Evolutionary conservation across 2,329 filamentous ascomycete species (phyloP).

Genomic region (Gnomoniopsis sp.): DNA sequence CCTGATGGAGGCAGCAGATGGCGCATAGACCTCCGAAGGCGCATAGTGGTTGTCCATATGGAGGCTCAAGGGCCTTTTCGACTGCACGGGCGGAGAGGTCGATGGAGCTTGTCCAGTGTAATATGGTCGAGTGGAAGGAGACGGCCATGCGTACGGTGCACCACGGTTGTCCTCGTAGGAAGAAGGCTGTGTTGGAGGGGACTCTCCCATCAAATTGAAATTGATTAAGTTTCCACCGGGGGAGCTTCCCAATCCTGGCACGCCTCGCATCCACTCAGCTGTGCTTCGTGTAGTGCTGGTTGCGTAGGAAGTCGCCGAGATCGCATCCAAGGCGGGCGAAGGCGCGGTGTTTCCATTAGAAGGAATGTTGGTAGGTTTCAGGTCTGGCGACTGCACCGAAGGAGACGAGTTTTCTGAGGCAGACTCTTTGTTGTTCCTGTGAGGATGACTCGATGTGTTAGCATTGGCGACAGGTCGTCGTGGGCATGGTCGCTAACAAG

Average conservation of each 20-base stretch:
- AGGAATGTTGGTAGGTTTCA: slow-evolving; percentile 36
- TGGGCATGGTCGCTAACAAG: slow-evolving; percentile 4
- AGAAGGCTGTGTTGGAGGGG: slow-evolving; percentile 50
- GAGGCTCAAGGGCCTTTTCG: slow-evolving; percentile 50
- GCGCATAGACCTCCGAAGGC: slow-evolving; percentile 37
- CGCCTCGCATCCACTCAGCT: slow-evolving; percentile 43
- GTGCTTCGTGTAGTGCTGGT: slow-evolving; percentile 46
- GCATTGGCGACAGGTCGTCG: slow-evolving; percentile 24
- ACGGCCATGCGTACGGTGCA: slow-evolving; percentile 43
- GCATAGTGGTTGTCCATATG: slow-evolving; percentile 48
- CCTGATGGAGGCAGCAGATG: slow-evolving; percentile 34
- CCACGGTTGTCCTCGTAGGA: slow-evolving; percentile 47
- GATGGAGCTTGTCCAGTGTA: slow-evolving; percentile 43
- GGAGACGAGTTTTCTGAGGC: slow-evolving; percentile 42
- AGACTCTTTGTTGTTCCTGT: slow-evolving; percentile 28
- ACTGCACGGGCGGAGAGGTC: slow-evolving; percentile 31
- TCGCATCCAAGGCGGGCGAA: slow-evolving; percentile 46
- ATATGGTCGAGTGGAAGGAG: slow-evolving; percentile 42
- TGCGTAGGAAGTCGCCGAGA: slow-evolving; percentile 47
- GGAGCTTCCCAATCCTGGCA: slow-evolving; percentile 42
- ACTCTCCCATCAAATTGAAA: slow-evolving; percentile 48
- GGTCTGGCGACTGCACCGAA: slow-evolving; percentile 42
- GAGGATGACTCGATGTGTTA: slow-evolving; percentile 23
- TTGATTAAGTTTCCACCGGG: slow-evolving; percentile 48
- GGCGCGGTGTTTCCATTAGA: slow-evolving; percentile 39